phyloP scores from a whole-genome alignment of 495 filamentous ascomycete genomes.

The Bacidia gigantensis region DNA sequence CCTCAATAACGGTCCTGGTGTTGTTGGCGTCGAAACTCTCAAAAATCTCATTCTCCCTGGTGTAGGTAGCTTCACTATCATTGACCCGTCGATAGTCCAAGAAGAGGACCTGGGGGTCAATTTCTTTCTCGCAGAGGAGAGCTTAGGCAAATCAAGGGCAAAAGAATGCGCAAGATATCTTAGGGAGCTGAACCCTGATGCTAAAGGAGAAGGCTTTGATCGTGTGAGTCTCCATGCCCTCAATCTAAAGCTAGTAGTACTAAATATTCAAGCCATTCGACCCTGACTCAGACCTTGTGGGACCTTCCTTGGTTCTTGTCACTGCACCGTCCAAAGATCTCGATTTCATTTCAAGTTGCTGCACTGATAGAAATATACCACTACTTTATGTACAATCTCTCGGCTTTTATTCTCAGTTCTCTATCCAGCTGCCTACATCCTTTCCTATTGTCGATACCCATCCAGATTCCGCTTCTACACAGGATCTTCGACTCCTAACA shows the following conservation, averaged over 20 bases:
- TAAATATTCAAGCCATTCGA: conserved; percentile 35
- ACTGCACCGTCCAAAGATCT: conserved; percentile 51
- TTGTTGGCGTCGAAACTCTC: conserved; percentile 78
- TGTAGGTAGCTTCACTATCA: conserved; percentile 87
- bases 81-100: conserved; percentile 61
- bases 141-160: conserved; percentile 67
- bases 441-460: conserved; percentile 98
- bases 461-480: conserved; percentile 71
- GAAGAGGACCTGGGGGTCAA: conserved; percentile 86
- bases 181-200: conserved; percentile 91
- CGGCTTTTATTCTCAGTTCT: conserved; percentile 80
- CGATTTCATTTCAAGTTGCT: conserved; percentile 15
- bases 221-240: conserved; percentile 40
- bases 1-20: conserved; percentile 59
- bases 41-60: conserved; percentile 95
- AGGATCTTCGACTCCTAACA: conserved; percentile 70
- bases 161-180: conserved; percentile 62
- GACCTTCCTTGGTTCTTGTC: conserved; percentile 63
- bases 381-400: conserved; percentile 73
- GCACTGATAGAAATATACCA: conserved; percentile 44
- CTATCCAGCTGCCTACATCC: conserved; percentile 53
- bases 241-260: conserved; percentile 66
- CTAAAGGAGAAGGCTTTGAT: conserved; percentile 49
- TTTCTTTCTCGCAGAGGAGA: conserved; percentile 80
- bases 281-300: conserved; percentile 31